Percentiles rank a stretch among this genome's conserved stretches.
phyloP scores from a whole-genome alignment of 2,329 filamentous ascomycete genomes.

The Dothistroma septosporum region DNA sequence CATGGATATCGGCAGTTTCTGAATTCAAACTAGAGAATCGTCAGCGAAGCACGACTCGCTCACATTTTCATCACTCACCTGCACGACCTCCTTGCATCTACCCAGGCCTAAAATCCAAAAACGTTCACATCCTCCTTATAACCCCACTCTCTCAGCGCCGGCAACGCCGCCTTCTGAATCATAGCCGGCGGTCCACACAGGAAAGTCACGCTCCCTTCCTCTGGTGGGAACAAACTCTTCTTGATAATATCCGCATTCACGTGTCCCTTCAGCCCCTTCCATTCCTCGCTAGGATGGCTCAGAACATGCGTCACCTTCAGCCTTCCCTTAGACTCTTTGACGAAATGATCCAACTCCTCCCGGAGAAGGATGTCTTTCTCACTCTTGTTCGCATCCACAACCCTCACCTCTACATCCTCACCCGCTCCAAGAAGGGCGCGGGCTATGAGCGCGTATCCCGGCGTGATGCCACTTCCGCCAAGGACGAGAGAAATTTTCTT shows the following conservation, averaged over 20 bases:
- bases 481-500: slow-evolving; percentile 47
- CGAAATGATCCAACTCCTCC: slow-evolving; percentile 42
- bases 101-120: slow-evolving; percentile 12
- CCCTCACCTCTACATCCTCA: slow-evolving; percentile 37
- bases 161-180: slow-evolving; percentile 51
- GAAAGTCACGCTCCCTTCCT: slow-evolving; percentile 42
- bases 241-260: slow-evolving; percentile 43
- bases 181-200: slow-evolving; percentile 50
- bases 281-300: slow-evolving; percentile 42
- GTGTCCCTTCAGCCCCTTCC: slow-evolving; percentile 46
- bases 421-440: slow-evolving; percentile 36
- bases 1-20: not conserved
- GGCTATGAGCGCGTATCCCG: slow-evolving; percentile 49
- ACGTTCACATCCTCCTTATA: slow-evolving; percentile 11
- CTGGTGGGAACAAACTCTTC: slow-evolving; percentile 42
- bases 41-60: not conserved
- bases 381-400: slow-evolving; percentile 49
- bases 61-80: not conserved
- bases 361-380: slow-evolving; percentile 47
- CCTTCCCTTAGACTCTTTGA: slow-evolving; percentile 36
- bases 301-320: slow-evolving; percentile 48
- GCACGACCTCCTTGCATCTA: too few relatives aligned
- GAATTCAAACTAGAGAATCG: not conserved
- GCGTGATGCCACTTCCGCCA: slow-evolving; percentile 51
- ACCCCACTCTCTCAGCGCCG: slow-evolving; percentile 40